phyloP scores from a whole-genome alignment of 179 eudicot species.

The Camellia oleifera region DNA sequence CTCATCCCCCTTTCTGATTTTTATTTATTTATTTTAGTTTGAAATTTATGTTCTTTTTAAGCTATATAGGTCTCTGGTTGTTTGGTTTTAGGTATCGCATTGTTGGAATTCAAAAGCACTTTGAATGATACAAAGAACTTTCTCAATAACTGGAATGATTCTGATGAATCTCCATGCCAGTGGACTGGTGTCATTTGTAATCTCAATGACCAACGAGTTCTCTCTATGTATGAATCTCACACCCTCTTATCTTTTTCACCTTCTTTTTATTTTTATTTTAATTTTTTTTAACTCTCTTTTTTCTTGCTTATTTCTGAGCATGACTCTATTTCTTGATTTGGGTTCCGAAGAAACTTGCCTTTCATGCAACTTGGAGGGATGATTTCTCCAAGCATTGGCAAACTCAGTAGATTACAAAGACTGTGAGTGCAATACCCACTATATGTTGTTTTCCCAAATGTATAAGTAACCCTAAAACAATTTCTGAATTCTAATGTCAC shows the following conservation, averaged over 20 bases:
- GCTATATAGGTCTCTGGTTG: background rate
- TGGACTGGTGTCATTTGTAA: conserved; percentile 93
- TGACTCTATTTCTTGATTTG: conserved; percentile 12
- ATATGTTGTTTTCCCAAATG: background rate
- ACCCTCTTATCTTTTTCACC: background rate
- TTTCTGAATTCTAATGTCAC: background rate
- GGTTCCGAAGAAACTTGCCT: conserved; percentile 70
- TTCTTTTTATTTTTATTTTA: background rate
- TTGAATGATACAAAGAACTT: conserved; percentile 72
- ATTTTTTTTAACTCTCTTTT: background rate
- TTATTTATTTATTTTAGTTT: background rate
- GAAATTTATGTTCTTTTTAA: background rate
- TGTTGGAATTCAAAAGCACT: conserved; percentile 71
- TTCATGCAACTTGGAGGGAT: conserved; percentile 82
- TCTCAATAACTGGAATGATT: conserved; percentile 71
- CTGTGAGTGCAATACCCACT: conserved; percentile 54
- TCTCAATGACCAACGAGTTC: conserved; percentile 58
- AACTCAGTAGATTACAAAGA: conserved; percentile 76
- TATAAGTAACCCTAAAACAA: background rate
- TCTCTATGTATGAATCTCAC: conserved; percentile 52
- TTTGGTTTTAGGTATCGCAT: conserved; percentile 46
- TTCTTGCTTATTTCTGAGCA: too few species aligned
- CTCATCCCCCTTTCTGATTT: background rate
- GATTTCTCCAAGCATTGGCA: conserved; percentile 87
- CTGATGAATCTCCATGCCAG: conserved; percentile 77